Conservation (phyloP, 495 filamentous ascomycete species). For the Penicillium odoratum region DNA sequence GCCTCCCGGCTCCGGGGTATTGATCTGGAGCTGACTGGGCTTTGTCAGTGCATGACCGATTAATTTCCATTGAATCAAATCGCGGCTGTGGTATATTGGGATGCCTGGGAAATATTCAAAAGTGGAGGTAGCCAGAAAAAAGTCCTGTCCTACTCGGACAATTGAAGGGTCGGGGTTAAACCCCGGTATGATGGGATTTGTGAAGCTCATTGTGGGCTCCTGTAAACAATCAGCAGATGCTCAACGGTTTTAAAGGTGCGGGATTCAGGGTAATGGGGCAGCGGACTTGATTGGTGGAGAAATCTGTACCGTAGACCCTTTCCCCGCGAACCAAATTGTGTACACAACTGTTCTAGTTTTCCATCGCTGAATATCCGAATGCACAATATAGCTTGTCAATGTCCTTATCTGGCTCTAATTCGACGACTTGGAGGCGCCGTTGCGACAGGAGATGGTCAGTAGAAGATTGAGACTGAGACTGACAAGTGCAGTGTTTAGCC, state of each 20-base stretch:
- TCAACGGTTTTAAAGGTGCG: not conserved
- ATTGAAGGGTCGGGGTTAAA: slow-evolving; percentile 16
- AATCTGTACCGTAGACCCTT: not conserved
- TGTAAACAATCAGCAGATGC: not conserved
- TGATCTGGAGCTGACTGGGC: slow-evolving; percentile 61
- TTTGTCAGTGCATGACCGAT: slow-evolving; percentile 59
- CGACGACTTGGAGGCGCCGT: too few relatives aligned
- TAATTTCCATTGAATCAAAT: slow-evolving; percentile 47
- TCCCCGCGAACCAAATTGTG: too few relatives aligned
- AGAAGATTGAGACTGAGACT: too few relatives aligned
- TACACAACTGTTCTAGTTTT: too few relatives aligned
- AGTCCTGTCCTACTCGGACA: slow-evolving; percentile 37
- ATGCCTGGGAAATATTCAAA: slow-evolving; percentile 51
- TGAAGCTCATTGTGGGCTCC: slow-evolving; percentile 14
- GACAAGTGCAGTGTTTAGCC: too few relatives aligned
- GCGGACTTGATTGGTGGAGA: not conserved
- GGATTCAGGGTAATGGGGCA: not conserved
- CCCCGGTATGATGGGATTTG: slow-evolving; percentile 13
- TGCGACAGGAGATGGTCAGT: too few relatives aligned
- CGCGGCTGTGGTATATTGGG: slow-evolving; percentile 48
- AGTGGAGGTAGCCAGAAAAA: slow-evolving; percentile 46
- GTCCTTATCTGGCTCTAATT: too few relatives aligned
- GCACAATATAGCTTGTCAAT: too few relatives aligned
- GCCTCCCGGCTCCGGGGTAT: slow-evolving; percentile 50
- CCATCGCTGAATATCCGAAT: too few relatives aligned